A percentile compares a stretch with the other conserved stretches of the same genome.
These are phyloP conservation scores for Paramecium biaurelia DNA, from an alignment of 73 alveolate species.

Conservation along the genomic window DNA sequence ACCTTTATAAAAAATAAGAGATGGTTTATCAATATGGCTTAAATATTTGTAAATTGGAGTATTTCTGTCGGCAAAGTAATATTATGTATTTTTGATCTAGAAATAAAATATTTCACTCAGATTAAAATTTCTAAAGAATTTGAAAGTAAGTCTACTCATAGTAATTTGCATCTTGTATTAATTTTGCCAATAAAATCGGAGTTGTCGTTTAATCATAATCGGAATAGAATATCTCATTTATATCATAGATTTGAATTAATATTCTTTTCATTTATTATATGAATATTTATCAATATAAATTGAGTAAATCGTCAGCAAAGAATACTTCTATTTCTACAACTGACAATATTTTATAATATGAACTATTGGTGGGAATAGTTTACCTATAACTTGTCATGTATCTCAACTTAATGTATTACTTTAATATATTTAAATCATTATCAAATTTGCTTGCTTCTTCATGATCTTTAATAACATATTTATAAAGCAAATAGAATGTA, in stretches of 20 bases:
- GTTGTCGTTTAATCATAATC: not conserved
- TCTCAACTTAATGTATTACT: not conserved
- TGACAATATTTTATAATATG: constrained; percentile 2
- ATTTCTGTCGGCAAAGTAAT: not conserved
- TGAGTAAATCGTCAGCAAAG: constrained; percentile 44
- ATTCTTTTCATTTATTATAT: not conserved
- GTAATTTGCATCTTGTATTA: not conserved
- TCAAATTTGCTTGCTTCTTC: not conserved
- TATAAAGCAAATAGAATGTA: not conserved
- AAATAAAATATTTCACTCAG: not conserved
- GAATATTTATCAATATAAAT: constrained; percentile 32
- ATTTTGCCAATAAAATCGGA: not conserved
- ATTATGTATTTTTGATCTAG: not conserved
- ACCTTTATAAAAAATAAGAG: not conserved
- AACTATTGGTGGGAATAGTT: constrained; percentile 8
- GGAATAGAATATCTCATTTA: not conserved
- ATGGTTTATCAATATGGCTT: not conserved
- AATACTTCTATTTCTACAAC: constrained; percentile 22
- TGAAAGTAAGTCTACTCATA: not conserved
- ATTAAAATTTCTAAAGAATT: not conserved
- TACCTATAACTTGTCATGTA: constrained; percentile 25
- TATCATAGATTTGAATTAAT: not conserved
- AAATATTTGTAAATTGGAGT: not conserved
- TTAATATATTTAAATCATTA: not conserved
- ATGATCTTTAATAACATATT: not conserved